Evolutionary conservation across 2,329 filamentous ascomycete species (phyloP).

Genomic region (Penicillium oxalicum): DNA sequence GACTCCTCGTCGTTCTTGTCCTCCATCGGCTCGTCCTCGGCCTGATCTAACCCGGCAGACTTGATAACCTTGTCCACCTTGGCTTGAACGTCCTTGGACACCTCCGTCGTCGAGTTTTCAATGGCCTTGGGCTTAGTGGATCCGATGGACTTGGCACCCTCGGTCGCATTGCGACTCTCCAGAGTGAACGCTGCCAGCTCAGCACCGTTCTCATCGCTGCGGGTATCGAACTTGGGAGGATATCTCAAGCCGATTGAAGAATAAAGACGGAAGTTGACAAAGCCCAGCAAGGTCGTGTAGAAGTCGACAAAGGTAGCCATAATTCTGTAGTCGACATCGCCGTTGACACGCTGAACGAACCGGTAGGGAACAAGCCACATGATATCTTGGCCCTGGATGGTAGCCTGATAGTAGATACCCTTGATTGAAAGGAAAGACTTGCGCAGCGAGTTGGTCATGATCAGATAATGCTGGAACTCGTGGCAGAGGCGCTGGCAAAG

Average conservation of each 20-base stretch:
- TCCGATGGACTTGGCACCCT: constrained; percentile 46
- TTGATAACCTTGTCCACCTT: constrained; percentile 55
- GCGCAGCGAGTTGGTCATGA: constrained; percentile 80
- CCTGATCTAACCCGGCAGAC: constrained; percentile 36
- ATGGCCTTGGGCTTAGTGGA: constrained; percentile 50
- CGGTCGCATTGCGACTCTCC: constrained; percentile 61
- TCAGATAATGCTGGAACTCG: constrained; percentile 98
- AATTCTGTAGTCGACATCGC: constrained; percentile 95
- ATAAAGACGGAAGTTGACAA: constrained; percentile 94
- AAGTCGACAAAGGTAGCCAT: constrained; percentile 99
- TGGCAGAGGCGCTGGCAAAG: constrained; percentile 87
- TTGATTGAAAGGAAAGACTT: constrained; percentile 99
- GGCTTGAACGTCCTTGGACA: constrained; percentile 64
- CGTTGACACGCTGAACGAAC: constrained; percentile 91
- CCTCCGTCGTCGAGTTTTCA: constrained; percentile 47
- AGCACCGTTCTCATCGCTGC: constrained; percentile 80
- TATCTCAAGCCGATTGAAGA: constrained; percentile 88
- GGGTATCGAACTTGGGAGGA: constrained; percentile 84
- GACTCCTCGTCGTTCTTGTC: constrained; percentile 43
- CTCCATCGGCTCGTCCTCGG: constrained; percentile 39
- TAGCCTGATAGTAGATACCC: constrained; percentile 98
- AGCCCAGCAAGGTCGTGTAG: constrained; percentile 92
- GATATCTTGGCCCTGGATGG: constrained; percentile 92
- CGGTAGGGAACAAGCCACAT: constrained; percentile 96
- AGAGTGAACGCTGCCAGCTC: constrained; percentile 88